Evolutionary conservation across 768 basidiomycete species (phyloP).

Genomic region (Astraeus odoratus): DNA sequence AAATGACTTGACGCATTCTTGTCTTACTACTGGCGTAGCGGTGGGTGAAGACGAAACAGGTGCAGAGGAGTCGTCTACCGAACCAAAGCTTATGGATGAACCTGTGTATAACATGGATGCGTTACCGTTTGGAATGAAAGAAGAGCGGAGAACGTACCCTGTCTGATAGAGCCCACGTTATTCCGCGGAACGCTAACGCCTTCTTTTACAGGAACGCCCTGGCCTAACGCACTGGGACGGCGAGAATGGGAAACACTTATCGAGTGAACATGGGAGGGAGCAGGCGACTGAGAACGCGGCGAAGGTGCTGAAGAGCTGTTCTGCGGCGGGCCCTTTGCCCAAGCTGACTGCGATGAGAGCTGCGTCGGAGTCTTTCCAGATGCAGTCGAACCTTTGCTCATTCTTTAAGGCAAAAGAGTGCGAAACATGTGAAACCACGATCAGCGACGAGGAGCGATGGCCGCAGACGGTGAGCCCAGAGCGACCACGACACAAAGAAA

Average conservation of each 20-base stretch:
- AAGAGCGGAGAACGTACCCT: slow-evolving; percentile 38
- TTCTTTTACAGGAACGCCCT: slow-evolving; percentile 72
- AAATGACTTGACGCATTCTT: slow-evolving; percentile 74
- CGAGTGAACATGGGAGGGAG: slow-evolving; percentile 41
- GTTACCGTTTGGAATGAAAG: background rate
- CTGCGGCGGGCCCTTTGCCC: slow-evolving; percentile 84
- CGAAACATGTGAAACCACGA: background rate
- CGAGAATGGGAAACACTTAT: slow-evolving; percentile 60
- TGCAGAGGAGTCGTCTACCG: slow-evolving; percentile 74
- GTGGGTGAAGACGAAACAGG: slow-evolving; percentile 82
- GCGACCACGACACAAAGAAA: slow-evolving; percentile 1
- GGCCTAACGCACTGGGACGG: slow-evolving; percentile 67
- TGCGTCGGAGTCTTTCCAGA: slow-evolving; percentile 66
- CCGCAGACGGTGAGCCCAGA: slow-evolving; percentile 9
- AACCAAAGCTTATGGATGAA: slow-evolving; percentile 79
- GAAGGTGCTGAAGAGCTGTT: slow-evolving; percentile 45
- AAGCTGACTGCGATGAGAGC: slow-evolving; percentile 80
- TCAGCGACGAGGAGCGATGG: background rate
- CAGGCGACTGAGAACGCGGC: slow-evolving; percentile 76
- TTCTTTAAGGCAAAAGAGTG: slow-evolving; percentile 41
- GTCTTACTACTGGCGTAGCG: slow-evolving; percentile 53
- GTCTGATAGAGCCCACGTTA: slow-evolving; percentile 58
- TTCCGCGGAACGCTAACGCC: slow-evolving; percentile 67
- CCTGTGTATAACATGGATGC: slow-evolving; percentile 29
- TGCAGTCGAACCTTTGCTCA: slow-evolving; percentile 87